phyloP scores from a whole-genome alignment of 1,139 yeast genomes.

The Taphrina confusa region DNA sequence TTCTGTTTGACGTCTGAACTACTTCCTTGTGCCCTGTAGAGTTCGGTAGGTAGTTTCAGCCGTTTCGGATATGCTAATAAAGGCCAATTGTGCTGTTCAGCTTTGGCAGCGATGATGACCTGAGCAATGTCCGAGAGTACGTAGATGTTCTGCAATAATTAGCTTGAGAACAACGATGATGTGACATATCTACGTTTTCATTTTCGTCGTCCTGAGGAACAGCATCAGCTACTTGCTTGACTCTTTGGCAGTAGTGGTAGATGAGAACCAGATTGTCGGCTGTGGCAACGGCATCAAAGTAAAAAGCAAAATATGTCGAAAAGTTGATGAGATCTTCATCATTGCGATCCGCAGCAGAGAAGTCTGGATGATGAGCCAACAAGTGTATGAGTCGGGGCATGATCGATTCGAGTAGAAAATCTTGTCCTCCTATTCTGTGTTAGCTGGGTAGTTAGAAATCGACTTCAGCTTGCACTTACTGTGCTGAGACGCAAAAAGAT shows the following conservation, averaged over 20 bases:
- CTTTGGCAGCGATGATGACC: slow-evolving; percentile 59
- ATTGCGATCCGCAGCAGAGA: slow-evolving; percentile 41
- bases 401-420: slow-evolving; percentile 61
- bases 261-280: slow-evolving; percentile 70
- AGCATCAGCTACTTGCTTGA: slow-evolving; percentile 73
- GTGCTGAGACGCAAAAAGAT: slow-evolving; percentile 1
- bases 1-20: slow-evolving; percentile 3
- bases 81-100: slow-evolving; percentile 65
- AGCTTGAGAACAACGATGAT: not conserved
- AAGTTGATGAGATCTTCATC: slow-evolving; percentile 42
- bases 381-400: slow-evolving; percentile 69
- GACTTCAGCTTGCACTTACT: slow-evolving; percentile 1
- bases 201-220: slow-evolving; percentile 44
- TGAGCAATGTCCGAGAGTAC: slow-evolving; percentile 74
- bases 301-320: slow-evolving; percentile 55
- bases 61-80: slow-evolving; percentile 82
- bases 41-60: slow-evolving; percentile 56
- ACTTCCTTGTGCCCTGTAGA: slow-evolving; percentile 29
- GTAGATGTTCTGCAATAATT: slow-evolving; percentile 52
- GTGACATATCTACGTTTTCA: not conserved
- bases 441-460: not conserved
- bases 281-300: slow-evolving; percentile 61
- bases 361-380: slow-evolving; percentile 74
- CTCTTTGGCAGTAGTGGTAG: slow-evolving; percentile 73
- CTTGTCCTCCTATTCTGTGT: not conserved